A percentile compares a stretch with the other conserved stretches of the same genome.
These are phyloP conservation scores for Ascocoryne sarcoides DNA, from an alignment of 2,329 filamentous ascomycete species.

Conservation along the genomic window DNA sequence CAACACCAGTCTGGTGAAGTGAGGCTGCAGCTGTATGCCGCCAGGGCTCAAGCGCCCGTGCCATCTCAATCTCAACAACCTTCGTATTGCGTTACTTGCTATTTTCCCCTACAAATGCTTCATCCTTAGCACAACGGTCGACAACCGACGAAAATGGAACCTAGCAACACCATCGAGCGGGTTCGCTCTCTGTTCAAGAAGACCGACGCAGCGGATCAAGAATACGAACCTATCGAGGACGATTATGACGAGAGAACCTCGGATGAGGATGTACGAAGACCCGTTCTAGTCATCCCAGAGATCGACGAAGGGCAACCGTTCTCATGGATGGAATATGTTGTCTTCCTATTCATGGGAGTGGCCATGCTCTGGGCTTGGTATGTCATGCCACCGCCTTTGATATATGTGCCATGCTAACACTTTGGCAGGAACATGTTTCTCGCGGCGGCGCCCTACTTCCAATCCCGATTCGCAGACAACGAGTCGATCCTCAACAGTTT, in stretches of 20 bases:
- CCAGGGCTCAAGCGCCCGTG: too few species aligned
- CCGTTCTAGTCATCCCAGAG: constrained; percentile 12
- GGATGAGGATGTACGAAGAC: constrained; percentile 13
- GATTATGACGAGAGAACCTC: constrained; percentile 12
- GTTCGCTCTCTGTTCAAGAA: constrained; percentile 20
- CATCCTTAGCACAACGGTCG: too few species aligned
- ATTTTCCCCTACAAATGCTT: too few species aligned
- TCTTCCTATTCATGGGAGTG: constrained; percentile 78
- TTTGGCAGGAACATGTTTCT: constrained; percentile 91
- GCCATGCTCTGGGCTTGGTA: constrained; percentile 98
- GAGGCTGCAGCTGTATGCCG: too few species aligned
- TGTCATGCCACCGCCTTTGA: constrained; percentile 24
- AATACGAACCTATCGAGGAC: constrained; percentile 21
- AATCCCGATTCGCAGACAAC: constrained; percentile 64
- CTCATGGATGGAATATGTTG: constrained; percentile 76
- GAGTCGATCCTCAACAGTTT: constrained; percentile 71
- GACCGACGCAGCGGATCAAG: constrained; percentile 11
- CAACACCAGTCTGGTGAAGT: too few species aligned
- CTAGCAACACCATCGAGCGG: constrained; percentile 16
- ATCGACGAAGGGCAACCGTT: constrained; percentile 41
- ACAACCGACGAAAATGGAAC: too few species aligned
- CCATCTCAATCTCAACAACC: too few species aligned
- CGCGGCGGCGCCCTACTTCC: constrained; percentile 88
- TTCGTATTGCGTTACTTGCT: too few species aligned
- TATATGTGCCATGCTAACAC: constrained; percentile 5